phyloP scores from a whole-genome alignment of 2,329 filamentous ascomycete genomes.

The Sporothrix protearum region DNA sequence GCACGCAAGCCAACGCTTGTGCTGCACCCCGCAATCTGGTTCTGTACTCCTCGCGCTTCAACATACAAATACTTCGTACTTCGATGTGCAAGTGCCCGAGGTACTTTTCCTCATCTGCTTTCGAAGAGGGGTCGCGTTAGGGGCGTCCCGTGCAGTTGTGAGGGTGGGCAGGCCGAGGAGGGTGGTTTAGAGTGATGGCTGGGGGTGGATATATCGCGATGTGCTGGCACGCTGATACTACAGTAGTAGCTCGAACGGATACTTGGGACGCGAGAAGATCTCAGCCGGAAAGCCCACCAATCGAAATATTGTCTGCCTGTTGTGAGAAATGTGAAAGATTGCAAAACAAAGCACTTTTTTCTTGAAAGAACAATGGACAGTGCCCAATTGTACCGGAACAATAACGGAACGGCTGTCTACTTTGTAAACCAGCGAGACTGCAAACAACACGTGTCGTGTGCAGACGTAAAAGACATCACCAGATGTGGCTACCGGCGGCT shows the following conservation, averaged over 20 bases:
- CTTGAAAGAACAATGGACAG: background rate
- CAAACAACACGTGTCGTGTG: background rate
- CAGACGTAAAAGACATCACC: background rate
- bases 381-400: background rate
- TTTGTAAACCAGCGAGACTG: background rate
- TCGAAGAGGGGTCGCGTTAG: background rate
- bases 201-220: background rate
- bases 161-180: background rate
- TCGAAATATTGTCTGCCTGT: background rate
- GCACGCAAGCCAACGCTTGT: conserved; percentile 16
- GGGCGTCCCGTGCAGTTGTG: background rate
- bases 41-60: background rate
- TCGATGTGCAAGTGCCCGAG: background rate
- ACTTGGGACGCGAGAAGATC: background rate
- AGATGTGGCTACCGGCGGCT: background rate
- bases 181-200: background rate
- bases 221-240: background rate
- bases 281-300: background rate
- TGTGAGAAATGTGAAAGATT: background rate
- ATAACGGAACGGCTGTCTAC: background rate
- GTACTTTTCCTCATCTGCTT: background rate
- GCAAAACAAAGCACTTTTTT: background rate
- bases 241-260: background rate
- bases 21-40: conserved; percentile 19
- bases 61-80: background rate